A percentile compares a stretch with the other conserved stretches of the same genome.
Conservation (phyloP, 2,329 filamentous ascomycete species). For the Bipolaris bicolor region DNA sequence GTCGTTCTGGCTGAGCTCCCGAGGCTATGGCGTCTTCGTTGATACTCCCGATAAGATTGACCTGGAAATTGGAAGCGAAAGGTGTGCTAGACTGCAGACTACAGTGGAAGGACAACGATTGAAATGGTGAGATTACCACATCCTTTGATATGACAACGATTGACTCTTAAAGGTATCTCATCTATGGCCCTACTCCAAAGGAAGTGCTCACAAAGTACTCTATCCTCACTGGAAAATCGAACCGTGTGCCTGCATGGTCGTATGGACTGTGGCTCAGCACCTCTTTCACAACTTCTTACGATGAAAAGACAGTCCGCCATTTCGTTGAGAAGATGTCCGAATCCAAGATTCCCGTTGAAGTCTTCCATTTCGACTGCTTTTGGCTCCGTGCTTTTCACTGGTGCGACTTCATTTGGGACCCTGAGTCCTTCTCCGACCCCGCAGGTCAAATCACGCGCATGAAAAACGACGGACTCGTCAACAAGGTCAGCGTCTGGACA, state of each 20-base stretch:
- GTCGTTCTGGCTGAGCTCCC: slow-evolving; percentile 71
- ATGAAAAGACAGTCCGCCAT: slow-evolving; percentile 69
- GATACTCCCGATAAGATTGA: slow-evolving; percentile 73
- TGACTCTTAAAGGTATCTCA: slow-evolving; percentile 60
- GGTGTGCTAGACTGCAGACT: slow-evolving; percentile 73
- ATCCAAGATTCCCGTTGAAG: slow-evolving; percentile 69
- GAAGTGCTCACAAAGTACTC: slow-evolving; percentile 73
- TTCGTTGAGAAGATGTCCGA: slow-evolving; percentile 73
- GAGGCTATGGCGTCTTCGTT: slow-evolving; percentile 79
- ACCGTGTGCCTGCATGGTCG: slow-evolving; percentile 72
- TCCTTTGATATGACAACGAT: background rate
- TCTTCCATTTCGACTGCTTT: slow-evolving; percentile 80
- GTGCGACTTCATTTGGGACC: slow-evolving; percentile 76
- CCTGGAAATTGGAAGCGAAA: slow-evolving; percentile 75
- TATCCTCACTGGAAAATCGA: slow-evolving; percentile 68
- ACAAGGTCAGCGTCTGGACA: slow-evolving; percentile 76
- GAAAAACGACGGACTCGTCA: slow-evolving; percentile 64
- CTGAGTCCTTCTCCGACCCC: slow-evolving; percentile 71
- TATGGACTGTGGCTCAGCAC: slow-evolving; percentile 80
- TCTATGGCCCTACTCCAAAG: slow-evolving; percentile 73
- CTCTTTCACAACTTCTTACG: slow-evolving; percentile 75
- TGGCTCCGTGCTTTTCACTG: slow-evolving; percentile 78
- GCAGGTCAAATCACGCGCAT: slow-evolving; percentile 67
- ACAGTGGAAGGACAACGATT: slow-evolving; percentile 71
- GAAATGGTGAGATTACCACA: slow-evolving; percentile 58